Evolutionary conservation across 371 early-diverging fungal genomes (phyloP).

Genomic region (Batkoa obscura): DNA sequence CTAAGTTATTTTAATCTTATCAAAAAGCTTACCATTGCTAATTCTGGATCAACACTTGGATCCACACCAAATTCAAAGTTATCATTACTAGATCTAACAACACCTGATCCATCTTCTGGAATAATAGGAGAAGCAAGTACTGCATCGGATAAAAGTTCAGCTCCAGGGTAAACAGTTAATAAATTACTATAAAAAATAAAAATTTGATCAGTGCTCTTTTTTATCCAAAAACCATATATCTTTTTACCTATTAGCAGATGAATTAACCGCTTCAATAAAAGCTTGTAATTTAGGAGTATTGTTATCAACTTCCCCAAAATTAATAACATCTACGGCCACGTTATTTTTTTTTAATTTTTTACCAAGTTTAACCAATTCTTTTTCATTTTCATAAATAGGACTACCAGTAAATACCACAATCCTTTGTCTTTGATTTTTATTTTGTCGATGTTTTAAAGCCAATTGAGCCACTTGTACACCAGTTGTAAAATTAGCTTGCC

Average conservation of each 20-base stretch:
- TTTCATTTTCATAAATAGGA: constrained; percentile 64
- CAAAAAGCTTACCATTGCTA: constrained; percentile 47
- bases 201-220: too few relatives aligned
- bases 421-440: constrained; percentile 85
- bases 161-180: constrained; percentile 85
- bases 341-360: constrained; percentile 96
- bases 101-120: constrained; percentile 56
- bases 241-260: constrained; percentile 60
- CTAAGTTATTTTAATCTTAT: not conserved
- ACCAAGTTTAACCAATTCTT: constrained; percentile 69
- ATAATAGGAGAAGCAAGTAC: constrained; percentile 73
- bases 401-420: constrained; percentile 90
- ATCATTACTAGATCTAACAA: constrained; percentile 25
- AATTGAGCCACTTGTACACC: constrained; percentile 94
- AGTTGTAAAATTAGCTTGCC: constrained; percentile 53
- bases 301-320: constrained; percentile 87
- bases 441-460: constrained; percentile 89
- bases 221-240: too few relatives aligned
- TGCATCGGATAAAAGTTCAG: constrained; percentile 81
- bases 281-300: constrained; percentile 83
- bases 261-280: constrained; percentile 75
- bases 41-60: constrained; percentile 85
- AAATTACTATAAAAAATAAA: constrained; percentile 63
- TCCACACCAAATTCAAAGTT: constrained; percentile 93
- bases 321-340: constrained; percentile 88